phyloP scores from a whole-genome alignment of 2,329 filamentous ascomycete genomes.

The Cladobotryum protrusum region DNA sequence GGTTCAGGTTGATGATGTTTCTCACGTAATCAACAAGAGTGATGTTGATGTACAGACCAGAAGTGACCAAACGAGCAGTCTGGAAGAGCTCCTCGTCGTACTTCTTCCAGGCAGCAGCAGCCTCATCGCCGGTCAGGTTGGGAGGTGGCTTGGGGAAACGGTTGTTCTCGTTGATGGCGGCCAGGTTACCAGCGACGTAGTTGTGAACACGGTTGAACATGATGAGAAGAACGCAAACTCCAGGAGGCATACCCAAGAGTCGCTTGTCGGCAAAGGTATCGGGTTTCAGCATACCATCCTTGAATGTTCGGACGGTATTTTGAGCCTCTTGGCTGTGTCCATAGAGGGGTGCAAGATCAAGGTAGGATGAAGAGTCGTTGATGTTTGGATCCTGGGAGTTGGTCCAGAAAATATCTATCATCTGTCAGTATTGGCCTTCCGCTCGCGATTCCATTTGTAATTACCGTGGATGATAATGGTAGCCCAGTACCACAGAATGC shows the following conservation, averaged over 20 bases:
- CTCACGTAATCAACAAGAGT: slow-evolving; percentile 72
- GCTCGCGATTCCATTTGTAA: slow-evolving; percentile 6
- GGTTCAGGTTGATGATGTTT: slow-evolving; percentile 60
- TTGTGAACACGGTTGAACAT: slow-evolving; percentile 89
- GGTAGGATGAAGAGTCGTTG: slow-evolving; percentile 64
- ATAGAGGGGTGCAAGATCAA: slow-evolving; percentile 67
- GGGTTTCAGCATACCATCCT: slow-evolving; percentile 64
- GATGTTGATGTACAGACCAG: slow-evolving; percentile 72
- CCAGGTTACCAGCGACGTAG: slow-evolving; percentile 70
- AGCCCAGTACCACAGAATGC: slow-evolving; percentile 66
- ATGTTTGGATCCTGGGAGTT: slow-evolving; percentile 53
- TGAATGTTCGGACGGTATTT: slow-evolving; percentile 61
- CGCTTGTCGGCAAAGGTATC: slow-evolving; percentile 68
- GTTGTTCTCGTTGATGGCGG: slow-evolving; percentile 77
- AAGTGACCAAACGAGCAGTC: slow-evolving; percentile 68
- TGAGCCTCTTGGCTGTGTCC: slow-evolving; percentile 63
- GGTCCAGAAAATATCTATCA: slow-evolving; percentile 61
- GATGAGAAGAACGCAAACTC: slow-evolving; percentile 63
- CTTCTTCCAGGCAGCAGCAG: slow-evolving; percentile 53
- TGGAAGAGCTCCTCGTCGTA: slow-evolving; percentile 76
- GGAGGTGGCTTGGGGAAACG: slow-evolving; percentile 63
- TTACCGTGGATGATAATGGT: slow-evolving; percentile 66
- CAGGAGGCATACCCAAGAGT: slow-evolving; percentile 63
- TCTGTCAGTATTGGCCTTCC: not conserved
- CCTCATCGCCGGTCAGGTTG: slow-evolving; percentile 42